Evolutionary conservation across 1,139 yeast species (phyloP).

Genomic region (Sugiyamaella grinbergsii): DNA sequence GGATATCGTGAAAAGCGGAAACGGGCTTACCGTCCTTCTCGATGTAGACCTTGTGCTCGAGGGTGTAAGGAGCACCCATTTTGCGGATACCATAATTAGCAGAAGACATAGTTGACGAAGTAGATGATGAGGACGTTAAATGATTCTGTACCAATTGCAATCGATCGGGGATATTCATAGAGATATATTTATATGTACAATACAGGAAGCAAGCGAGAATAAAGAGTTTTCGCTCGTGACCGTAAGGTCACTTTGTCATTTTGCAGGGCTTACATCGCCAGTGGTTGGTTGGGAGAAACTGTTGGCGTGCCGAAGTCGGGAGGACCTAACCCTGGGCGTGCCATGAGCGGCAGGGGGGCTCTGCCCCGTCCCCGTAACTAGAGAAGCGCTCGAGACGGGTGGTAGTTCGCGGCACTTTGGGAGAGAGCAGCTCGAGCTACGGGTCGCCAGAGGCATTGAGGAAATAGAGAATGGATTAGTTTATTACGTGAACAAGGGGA

Average conservation of each 20-base stretch:
- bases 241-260: background rate
- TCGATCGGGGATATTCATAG: constrained; percentile 19
- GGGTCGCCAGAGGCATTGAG: no score
- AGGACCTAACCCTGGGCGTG: background rate
- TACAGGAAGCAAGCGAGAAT: background rate
- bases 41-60: constrained; percentile 82
- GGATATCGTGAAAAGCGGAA: constrained; percentile 82
- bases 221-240: background rate
- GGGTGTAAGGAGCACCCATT: constrained; percentile 88
- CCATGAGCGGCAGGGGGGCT: no score
- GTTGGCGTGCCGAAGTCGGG: background rate
- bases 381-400: no score
- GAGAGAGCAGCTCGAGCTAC: no score
- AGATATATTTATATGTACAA: background rate
- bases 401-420: no score
- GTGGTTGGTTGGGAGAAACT: background rate
- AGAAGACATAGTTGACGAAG: constrained; percentile 3
- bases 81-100: constrained; percentile 53
- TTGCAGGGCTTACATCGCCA: background rate
- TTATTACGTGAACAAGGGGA: no score
- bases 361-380: no score
- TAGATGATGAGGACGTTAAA: constrained; percentile 1
- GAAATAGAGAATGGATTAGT: no score
- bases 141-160: constrained; percentile 22
- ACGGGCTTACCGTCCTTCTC: constrained; percentile 69